phyloP scores from a whole-genome alignment of 2,329 filamentous ascomycete genomes.

The Hypoxylon sp. region DNA sequence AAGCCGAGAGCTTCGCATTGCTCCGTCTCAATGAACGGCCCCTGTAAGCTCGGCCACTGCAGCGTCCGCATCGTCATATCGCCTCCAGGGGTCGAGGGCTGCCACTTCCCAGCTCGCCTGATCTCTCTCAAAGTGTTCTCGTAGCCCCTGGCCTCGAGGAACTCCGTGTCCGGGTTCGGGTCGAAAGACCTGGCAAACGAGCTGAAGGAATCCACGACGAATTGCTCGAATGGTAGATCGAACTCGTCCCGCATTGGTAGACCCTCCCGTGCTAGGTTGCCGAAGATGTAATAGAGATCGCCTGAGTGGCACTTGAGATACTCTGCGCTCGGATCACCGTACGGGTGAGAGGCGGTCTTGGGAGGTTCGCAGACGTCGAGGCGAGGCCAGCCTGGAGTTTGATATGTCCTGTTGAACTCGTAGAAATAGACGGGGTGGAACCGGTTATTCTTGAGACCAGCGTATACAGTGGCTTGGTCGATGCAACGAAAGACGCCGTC shows the following conservation, averaged over 20 bases:
- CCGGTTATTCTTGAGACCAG: constrained; percentile 61
- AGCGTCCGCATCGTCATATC: constrained; percentile 63
- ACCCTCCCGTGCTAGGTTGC: constrained; percentile 62
- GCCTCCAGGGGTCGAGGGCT: constrained; percentile 55
- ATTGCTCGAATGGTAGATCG: constrained; percentile 58
- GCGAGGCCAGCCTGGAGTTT: constrained; percentile 67
- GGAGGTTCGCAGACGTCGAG: constrained; percentile 65
- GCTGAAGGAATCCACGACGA: constrained; percentile 65
- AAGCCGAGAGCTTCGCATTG: constrained; percentile 66
- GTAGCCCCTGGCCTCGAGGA: constrained; percentile 62
- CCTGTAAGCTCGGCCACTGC: constrained; percentile 59
- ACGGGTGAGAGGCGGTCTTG: constrained; percentile 53
- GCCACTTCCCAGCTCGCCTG: constrained; percentile 54
- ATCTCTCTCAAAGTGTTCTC: constrained; percentile 50
- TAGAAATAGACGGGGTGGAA: constrained; percentile 70
- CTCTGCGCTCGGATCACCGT: constrained; percentile 47
- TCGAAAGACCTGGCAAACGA: constrained; percentile 66
- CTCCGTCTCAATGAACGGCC: constrained; percentile 63
- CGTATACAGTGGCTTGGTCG: constrained; percentile 71
- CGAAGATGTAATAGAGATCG: constrained; percentile 69
- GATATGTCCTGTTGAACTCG: constrained; percentile 71
- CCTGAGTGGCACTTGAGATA: constrained; percentile 72
- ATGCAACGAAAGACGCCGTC: constrained; percentile 73
- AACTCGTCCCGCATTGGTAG: constrained; percentile 63
- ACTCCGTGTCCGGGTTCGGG: constrained; percentile 65